Evolutionary conservation across 805 yeast genomes (phyloP), one percentile per base, ranked within the genome.

Genomic region (Candida golubevii): DNA sequence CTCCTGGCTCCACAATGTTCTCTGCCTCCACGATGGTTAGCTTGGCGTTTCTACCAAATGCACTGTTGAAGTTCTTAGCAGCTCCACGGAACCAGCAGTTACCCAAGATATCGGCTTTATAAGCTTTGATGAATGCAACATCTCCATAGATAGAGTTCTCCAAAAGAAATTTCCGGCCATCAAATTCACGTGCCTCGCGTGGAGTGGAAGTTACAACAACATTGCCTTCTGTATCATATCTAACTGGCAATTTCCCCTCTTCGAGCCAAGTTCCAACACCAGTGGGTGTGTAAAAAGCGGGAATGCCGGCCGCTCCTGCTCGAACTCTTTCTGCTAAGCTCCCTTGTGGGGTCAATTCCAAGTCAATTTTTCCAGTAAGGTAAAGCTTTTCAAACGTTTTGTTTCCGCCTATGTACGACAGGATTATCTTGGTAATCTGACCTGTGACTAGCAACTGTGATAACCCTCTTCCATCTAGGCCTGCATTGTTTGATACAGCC

Each of bases 191-290:
- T 4, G 63, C 57, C 50, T 75, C 79, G 42, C 71, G 62, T 9
- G 75, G 72, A 27, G 60, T 53, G 13, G 67, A 56, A 32, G 63
- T 60, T 44, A 62, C 60, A 33, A 65, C 53, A 2, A 72, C 74
- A 13, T 61, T 50, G 12, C 75, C 72, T 14, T 51, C 37, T 26
- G 48, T 47, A 37, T 61, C 64, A 55, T 72, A 73, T 41, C 67
- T 56, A 8, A 72, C 57, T 0, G 79, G 78, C 51, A 75, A 55
- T 46, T 69, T 66, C 23, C 80, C 79, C 41, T 70, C 63, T 52
- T 75, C 75, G 13, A 75, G 60, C 75, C 76, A 72, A n/a, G 79
- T 75, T 29, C 69, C 69, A n/a, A 64, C 76, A 13, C 79, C 80
- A 1, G 80, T 69, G 1, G 77, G 69, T 8, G 78, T 68, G 54